A percentile compares a stretch with the other conserved stretches of the same genome.
phyloP scores from a whole-genome alignment of 805 yeast genomes.

The Candida bentonensis region DNA sequence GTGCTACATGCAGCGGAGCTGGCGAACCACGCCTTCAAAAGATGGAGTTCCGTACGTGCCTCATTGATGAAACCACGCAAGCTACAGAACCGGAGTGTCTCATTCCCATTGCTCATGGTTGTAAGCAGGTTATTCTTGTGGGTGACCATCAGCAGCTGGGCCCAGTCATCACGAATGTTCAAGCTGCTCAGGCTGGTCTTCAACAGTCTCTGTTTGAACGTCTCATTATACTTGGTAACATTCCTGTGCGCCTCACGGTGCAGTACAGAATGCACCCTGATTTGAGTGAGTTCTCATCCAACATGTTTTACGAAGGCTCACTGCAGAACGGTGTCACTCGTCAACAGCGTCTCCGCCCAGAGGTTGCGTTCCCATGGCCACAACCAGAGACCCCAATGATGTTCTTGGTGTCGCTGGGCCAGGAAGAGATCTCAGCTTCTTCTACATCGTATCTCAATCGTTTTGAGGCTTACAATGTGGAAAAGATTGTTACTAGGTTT shows the following conservation, averaged over 20 bases:
- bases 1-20: constrained; percentile 89
- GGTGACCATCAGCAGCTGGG: constrained; percentile 97
- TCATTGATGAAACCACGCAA: constrained; percentile 89
- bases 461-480: constrained; percentile 82
- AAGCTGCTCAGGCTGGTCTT: constrained; percentile 78
- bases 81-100: constrained; percentile 87
- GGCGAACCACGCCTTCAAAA: constrained; percentile 52
- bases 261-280: constrained; percentile 94
- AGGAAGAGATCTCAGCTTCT: constrained; percentile 70
- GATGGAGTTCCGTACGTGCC: constrained; percentile 56
- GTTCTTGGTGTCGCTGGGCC: constrained; percentile 86
- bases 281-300: constrained; percentile 74
- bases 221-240: constrained; percentile 64
- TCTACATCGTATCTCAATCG: constrained; percentile 78
- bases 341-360: constrained; percentile 44
- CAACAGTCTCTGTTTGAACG: constrained; percentile 81
- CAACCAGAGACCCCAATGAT: constrained; percentile 75
- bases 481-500: constrained; percentile 55
- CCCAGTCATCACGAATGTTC: constrained; percentile 69
- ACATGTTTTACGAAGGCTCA: constrained; percentile 85
- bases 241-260: constrained; percentile 75
- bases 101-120: constrained; percentile 80
- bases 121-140: constrained; percentile 75
- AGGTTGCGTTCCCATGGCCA: constrained; percentile 82
- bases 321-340: constrained; percentile 84